Conservation (phyloP, 2,329 filamentous ascomycete genomes). For the Aaosphaeria arxii region DNA sequence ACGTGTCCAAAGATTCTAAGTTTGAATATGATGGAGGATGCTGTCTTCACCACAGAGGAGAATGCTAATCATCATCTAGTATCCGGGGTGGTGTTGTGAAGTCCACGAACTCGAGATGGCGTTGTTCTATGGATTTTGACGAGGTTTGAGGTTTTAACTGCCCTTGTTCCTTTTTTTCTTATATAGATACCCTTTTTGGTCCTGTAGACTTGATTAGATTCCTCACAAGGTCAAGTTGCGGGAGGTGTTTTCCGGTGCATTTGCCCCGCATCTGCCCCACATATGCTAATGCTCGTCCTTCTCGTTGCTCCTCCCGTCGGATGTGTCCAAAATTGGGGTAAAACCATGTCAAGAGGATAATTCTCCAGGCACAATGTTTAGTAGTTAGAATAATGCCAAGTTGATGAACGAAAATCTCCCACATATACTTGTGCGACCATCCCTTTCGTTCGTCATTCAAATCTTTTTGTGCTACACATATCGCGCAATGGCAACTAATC, state of each 20-base stretch:
- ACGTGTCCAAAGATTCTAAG: constrained; percentile 3
- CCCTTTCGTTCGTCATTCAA: no score
- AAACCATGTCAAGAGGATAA: no score
- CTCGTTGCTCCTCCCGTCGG: constrained; percentile 10
- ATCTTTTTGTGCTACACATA: no score
- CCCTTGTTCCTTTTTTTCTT: no score
- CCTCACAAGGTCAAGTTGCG: not conserved
- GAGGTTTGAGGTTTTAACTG: no score
- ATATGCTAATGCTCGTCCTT: constrained; percentile 16
- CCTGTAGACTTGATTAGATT: no score
- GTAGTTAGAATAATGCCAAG: no score
- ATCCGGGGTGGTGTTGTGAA: constrained; percentile 25
- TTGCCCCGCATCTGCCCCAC: constrained; percentile 8
- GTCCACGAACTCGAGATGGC: constrained; percentile 10
- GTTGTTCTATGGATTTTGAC: not conserved
- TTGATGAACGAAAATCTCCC: no score
- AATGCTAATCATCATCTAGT: constrained; percentile 8
- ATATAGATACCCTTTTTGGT: no score
- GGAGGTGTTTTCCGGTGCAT: constrained; percentile 1
- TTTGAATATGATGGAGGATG: constrained; percentile 2
- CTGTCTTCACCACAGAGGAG: no score
- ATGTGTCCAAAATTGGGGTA: not conserved
- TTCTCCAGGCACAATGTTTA: no score
- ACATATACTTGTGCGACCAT: no score
- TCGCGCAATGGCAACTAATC: constrained; percentile 4